Evolutionary conservation across 2,329 filamentous ascomycete species (phyloP).

Genomic region (Pseudogymnoascus sp.): DNA sequence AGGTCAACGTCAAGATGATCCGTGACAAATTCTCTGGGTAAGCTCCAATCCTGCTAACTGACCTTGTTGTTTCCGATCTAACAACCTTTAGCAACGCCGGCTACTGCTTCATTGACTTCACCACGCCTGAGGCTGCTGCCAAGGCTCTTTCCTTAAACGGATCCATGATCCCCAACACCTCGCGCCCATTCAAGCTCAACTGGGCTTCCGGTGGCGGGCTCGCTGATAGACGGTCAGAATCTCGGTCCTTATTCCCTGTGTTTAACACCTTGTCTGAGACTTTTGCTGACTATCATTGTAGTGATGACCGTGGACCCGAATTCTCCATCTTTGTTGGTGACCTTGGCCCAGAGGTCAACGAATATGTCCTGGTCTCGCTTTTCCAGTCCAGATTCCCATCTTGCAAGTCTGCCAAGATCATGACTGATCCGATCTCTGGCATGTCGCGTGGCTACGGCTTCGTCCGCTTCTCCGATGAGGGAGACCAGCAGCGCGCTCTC

Average conservation of each 20-base stretch:
- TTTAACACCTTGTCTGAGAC: conserved; percentile 11
- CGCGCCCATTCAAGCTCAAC: conserved; percentile 96
- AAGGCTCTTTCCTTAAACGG: conserved; percentile 91
- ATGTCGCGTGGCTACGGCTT: conserved; percentile 98
- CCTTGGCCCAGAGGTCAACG: conserved; percentile 95
- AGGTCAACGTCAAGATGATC: conserved; percentile 98
- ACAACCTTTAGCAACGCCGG: conserved; percentile 68
- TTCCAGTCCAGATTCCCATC: conserved; percentile 95
- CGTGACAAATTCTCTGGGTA: conserved; percentile 98
- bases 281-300: conserved; percentile 33
- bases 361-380: conserved; percentile 92
- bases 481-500: conserved; percentile 90
- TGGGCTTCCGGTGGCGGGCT: conserved; percentile 97
- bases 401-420: conserved; percentile 99
- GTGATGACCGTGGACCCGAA: conserved; percentile 92
- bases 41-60: conserved; percentile 25
- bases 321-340: conserved; percentile 98
- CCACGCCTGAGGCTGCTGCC: conserved; percentile 71
- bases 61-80: conserved; percentile 11
- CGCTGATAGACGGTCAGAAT: conserved; percentile 75
- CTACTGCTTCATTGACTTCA: conserved; percentile 97
- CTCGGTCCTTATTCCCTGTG: conserved; percentile 25
- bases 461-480: conserved; percentile 91
- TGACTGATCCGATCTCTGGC: conserved; percentile 96
- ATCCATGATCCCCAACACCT: conserved; percentile 83